These are phyloP conservation scores for Clarireedia monteithiana DNA, from an alignment of 2,329 filamentous ascomycete species.

Conservation along the genomic window DNA sequence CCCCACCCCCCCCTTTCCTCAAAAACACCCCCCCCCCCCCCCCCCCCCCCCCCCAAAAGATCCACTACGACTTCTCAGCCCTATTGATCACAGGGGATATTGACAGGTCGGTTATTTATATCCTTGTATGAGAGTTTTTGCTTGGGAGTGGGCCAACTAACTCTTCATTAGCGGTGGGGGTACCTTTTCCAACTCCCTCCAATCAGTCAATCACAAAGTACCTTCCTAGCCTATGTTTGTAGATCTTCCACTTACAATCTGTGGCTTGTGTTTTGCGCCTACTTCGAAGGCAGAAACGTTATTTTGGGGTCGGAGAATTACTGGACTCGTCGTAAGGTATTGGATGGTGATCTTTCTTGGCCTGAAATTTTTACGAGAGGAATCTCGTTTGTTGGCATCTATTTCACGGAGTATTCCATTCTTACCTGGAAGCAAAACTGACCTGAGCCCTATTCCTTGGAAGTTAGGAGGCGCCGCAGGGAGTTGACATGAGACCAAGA, in stretches of 20 bases:
- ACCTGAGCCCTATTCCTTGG: no score
- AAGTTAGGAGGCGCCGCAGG: no score
- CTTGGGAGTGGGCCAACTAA: background rate
- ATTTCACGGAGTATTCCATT: no score
- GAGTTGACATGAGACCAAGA: no score
- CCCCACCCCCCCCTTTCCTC: no score
- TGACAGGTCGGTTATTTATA: slow-evolving; percentile 9
- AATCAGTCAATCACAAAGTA: background rate
- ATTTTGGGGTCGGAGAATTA: background rate
- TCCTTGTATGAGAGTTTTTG: background rate
- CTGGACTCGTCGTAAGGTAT: background rate
- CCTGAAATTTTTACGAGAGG: background rate
- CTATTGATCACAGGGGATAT: slow-evolving; percentile 6
- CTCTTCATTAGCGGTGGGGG: background rate
- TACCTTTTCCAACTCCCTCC: background rate
- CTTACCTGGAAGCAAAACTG: no score
- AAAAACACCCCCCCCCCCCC: no score
- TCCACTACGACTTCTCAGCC: slow-evolving; percentile 1
- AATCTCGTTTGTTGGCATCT: background rate
- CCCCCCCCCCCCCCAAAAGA: no score
- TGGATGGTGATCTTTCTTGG: background rate
- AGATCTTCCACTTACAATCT: no score
- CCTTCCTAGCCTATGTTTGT: background rate
- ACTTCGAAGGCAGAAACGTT: background rate
- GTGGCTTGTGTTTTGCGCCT: no score